phyloP scores from a whole-genome alignment of 1,284 basidiomycete genomes.

The Pascua sp. region DNA sequence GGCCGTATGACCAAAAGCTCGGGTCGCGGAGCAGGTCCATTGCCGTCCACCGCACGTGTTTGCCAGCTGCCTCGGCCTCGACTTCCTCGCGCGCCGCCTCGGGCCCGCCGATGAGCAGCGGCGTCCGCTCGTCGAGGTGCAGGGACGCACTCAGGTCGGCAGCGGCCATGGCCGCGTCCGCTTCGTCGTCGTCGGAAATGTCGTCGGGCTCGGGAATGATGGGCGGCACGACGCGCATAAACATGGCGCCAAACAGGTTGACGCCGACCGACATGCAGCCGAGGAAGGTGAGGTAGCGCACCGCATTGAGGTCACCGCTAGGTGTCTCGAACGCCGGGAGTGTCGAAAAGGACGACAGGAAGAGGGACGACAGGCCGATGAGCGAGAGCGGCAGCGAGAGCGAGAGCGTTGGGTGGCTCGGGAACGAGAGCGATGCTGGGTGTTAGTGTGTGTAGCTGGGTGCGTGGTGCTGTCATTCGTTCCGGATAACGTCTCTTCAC shows the following conservation, averaged over 20 bases:
- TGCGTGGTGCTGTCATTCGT: no score
- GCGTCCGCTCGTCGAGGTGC: conserved; percentile 44
- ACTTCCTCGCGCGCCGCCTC: conserved; percentile 44
- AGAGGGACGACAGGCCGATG: conserved; percentile 45
- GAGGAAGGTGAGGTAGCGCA: conserved; percentile 43
- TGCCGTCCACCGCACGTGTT: conserved; percentile 39
- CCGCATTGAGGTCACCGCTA: conserved; percentile 34
- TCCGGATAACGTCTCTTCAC: no score
- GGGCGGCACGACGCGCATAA: conserved; percentile 41
- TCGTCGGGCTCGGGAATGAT: conserved; percentile 1
- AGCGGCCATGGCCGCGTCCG: conserved; percentile 1
- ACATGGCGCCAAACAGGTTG: conserved; percentile 44
- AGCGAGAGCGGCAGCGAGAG: conserved; percentile 46
- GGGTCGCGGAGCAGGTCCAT: conserved; percentile 34
- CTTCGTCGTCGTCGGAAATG: conserved; percentile 4
- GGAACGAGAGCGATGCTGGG: conserved; percentile 46
- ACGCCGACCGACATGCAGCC: conserved; percentile 36
- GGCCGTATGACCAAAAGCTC: conserved; percentile 48
- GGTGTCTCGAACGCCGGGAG: conserved; percentile 28
- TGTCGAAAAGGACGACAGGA: conserved; percentile 43
- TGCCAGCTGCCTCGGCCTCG: conserved; percentile 32
- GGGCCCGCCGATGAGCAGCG: conserved; percentile 47
- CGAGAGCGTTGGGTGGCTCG: conserved; percentile 44
- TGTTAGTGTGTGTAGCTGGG: conserved; percentile 1
- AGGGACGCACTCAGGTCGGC: conserved; percentile 21